Conservation (phyloP, 2,329 filamentous ascomycete species). For the Penicillium oxalicum region DNA sequence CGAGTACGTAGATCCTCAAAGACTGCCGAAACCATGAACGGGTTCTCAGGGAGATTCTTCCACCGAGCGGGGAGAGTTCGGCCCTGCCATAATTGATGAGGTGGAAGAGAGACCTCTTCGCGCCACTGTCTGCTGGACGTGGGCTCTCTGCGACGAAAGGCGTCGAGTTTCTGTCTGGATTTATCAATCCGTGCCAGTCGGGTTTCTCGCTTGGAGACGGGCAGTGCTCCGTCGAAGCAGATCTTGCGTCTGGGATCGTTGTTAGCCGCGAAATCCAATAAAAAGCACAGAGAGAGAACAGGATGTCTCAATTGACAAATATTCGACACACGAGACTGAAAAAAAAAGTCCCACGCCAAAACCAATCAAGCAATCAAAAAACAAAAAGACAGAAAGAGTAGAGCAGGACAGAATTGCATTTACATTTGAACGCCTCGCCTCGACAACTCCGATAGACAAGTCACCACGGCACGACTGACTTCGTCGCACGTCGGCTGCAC, state of each 20-base stretch:
- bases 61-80: constrained; percentile 22
- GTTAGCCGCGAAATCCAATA: neutral
- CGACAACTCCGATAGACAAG: constrained; percentile 59
- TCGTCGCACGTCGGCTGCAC: constrained; percentile 57
- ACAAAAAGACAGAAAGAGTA: too few species aligned
- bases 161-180: constrained; percentile 52
- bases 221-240: constrained; percentile 81
- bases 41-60: constrained; percentile 46
- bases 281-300: too few species aligned
- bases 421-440: constrained; percentile 58
- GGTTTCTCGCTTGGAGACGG: constrained; percentile 56
- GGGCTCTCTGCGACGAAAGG: constrained; percentile 34
- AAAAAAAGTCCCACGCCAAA: neutral
- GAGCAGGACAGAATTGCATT: neutral
- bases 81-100: constrained; percentile 24
- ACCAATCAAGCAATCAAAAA: too few species aligned
- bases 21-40: constrained; percentile 72
- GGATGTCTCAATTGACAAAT: too few species aligned
- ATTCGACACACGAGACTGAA: too few species aligned
- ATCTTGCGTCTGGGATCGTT: constrained; percentile 54
- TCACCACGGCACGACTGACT: constrained; percentile 53
- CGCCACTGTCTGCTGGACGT: constrained; percentile 4
- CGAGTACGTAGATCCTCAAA: constrained; percentile 61
- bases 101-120: constrained; percentile 12
- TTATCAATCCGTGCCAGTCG: constrained; percentile 57